Evolutionary conservation across 2,329 filamentous ascomycete species (phyloP).

Genomic region (Paecilomyces niveus): DNA sequence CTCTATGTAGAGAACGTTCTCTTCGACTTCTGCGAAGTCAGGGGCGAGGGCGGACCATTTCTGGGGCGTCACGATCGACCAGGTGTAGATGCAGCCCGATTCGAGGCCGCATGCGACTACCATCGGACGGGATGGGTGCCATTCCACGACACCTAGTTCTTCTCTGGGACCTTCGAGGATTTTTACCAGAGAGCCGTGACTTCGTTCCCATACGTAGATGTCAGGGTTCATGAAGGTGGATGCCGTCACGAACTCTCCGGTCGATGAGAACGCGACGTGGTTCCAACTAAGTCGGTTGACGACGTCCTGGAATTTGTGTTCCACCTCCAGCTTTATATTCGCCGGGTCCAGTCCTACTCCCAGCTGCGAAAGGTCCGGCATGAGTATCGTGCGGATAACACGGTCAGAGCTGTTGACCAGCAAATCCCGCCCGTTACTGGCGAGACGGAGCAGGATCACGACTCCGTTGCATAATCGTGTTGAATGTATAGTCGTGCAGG

Average conservation of each 20-base stretch:
- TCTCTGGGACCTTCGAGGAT: conserved; percentile 96
- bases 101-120: conserved; percentile 89
- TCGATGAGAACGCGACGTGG: conserved; percentile 89
- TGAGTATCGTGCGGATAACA: conserved; percentile 84
- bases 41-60: conserved; percentile 96
- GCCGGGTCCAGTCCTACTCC: conserved; percentile 64
- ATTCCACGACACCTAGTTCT: conserved; percentile 93
- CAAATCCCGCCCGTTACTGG: conserved; percentile 74
- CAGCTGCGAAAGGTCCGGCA: conserved; percentile 64
- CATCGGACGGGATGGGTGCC: conserved; percentile 83
- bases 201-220: conserved; percentile 96
- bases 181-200: conserved; percentile 86
- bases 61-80: conserved; percentile 91
- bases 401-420: conserved; percentile 91
- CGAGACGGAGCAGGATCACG: conserved; percentile 79
- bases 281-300: conserved; percentile 96
- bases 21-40: conserved; percentile 94
- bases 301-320: conserved; percentile 97
- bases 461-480: conserved; percentile 81
- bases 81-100: conserved; percentile 87
- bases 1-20: conserved; percentile 96
- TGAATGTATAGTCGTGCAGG: conserved; percentile 78
- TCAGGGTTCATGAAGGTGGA: conserved; percentile 98
- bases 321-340: conserved; percentile 80
- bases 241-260: conserved; percentile 90